Evolutionary conservation across 148 eudicot species (phyloP), one percentile per base, ranked within the genome.

Genomic region (Simmondsia chinensis): DNA sequence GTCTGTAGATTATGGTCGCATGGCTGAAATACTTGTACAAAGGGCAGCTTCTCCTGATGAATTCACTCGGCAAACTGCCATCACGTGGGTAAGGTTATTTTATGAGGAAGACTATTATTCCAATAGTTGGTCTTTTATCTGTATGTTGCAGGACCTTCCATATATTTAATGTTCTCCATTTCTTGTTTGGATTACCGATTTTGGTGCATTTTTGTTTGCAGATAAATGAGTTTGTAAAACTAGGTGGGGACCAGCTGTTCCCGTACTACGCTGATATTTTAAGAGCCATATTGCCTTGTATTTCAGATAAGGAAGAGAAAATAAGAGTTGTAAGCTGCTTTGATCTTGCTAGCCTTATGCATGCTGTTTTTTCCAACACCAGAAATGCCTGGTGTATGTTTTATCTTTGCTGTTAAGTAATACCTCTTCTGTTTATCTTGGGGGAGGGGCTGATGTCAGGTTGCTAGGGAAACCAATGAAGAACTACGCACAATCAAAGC

Each of bases 1-100:
- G 99, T 91, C 95, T 70, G 99, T 91, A 79, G 99, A 91, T 70
- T 91, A 85, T 75, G 99, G 99, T 63, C 95, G 99, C 68, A 85
- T 91, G 95, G 95, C 95, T 59, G 89, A 91, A 75, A 91, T 91
- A 56, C 70, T 91, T 68, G 94, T 91, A 41, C 86, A 86, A 48
- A 79, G 99, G 70, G 99, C 99, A 24, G 71, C 72, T 57, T 77
- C 95, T 21, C 51, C 66, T 33, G 99, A 91, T 73, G 99, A 70
- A 65, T 91, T 85, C 56, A 91, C 99, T 46, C 76, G 99, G 28
- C 76, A 77, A 72, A 91, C 95, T 62, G 83, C 99, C 37, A 91
- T 86, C 50, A 91, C 99, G 17, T 91, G 99, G 99, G 99, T 91
- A 79, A 61, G 76, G n/a, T 24, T n/a, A n/a, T 38, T 50, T 47